Base-by-base conservation (phyloP, 371 early-diverging fungal genomes). In the Apophysomyces elegans region DNA sequence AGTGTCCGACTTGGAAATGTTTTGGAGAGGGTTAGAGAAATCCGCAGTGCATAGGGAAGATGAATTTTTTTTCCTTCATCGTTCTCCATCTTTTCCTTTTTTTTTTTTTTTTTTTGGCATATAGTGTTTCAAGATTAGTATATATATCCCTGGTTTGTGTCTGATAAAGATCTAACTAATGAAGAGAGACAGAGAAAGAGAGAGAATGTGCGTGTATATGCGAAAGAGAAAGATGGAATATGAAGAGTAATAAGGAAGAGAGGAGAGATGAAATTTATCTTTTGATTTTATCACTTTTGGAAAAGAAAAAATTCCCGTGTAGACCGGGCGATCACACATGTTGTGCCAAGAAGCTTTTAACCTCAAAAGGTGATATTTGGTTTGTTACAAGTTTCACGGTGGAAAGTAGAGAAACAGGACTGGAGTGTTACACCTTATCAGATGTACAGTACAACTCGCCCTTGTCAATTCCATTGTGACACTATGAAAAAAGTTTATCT, bases 381-480 rank as follows among this genome's bases (percentile, higher is more conserved):
- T 11, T 26, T 0, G 54, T 21, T 50, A 7, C 2, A 26, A 26
- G 54, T 50, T 50, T 50, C 54, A 50, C 54, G 21, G 21, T 50
- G 21, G 54, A 50, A 50, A 21, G 32, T 21, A 50, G 21, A 50
- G 54, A 50, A 50, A 11, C 54, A 26, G 21, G 21, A n/a, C 54
- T 50, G 54, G 54, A 21, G 54, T 50, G 54, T 50, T 50, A 50
- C 54, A 50, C 21, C 21, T 50, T 50, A 50, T 50, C 54, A 50
- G 54, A 50, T 50, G 54, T 21, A 26, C 35, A 21, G 32, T 3
- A 26, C 32, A 26, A 26, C 32, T 26, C 5, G 0, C 21, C 18
- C 21, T 50, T 50, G 18, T 50, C 16, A n/a, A 9, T 7, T 50
- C 21, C 9, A 7, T 5, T 50, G 54, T 50, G 9, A 50, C 54